Evolutionary conservation across 768 basidiomycete genomes (phyloP), one percentile per base, ranked within the genome.

Genomic region (Mycena floridula): DNA sequence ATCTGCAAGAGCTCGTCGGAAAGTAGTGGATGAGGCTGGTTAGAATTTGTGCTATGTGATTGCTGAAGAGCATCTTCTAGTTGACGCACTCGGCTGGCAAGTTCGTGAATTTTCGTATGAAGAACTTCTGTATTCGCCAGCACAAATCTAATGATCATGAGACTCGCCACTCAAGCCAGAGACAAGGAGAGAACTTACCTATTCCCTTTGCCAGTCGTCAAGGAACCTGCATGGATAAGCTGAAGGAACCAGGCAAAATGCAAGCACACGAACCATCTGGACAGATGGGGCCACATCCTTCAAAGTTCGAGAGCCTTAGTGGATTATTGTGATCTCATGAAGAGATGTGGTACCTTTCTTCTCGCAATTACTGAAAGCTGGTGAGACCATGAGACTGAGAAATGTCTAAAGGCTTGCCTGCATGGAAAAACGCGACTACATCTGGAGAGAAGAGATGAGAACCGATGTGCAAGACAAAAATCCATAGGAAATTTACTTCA

Each of bases 161-260:
- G 38, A n/a, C n/a, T n/a, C n/a, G n/a, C 46, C 32, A 44, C 42
- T 45, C 13, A 37, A 30, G n/a, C n/a, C 24, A 22, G 27, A 15
- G 20, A 22, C n/a, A n/a, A n/a, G 25, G 25, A 26, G 36, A 30
- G 25, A 18, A 48, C 56, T 40, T 53, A 81, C 82, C 82, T 67
- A 58, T 85, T 86, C 11, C 82, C 82, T 59, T 82, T 84, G 48
- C 83, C 83, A 12, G 83, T 84, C 9, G 82, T 84, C 28, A 85
- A 68, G 24, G 81, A 82, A 13, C 81, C 82, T 83, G 41, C 55
- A 18, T 57, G 38, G 25, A 50, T 18, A 37, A 37, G 24, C 7
- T 43, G 35, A 49, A 27, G 39, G 42, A 45, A 44, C 39, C 45
- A 47, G 39, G 48, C 22, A 43, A 43, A 21, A 21, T 46, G 44